Evolutionary conservation across 73 alveolate species (phyloP), one percentile per base, ranked within the genome.

Genomic region (Paramecium primaurelia): DNA sequence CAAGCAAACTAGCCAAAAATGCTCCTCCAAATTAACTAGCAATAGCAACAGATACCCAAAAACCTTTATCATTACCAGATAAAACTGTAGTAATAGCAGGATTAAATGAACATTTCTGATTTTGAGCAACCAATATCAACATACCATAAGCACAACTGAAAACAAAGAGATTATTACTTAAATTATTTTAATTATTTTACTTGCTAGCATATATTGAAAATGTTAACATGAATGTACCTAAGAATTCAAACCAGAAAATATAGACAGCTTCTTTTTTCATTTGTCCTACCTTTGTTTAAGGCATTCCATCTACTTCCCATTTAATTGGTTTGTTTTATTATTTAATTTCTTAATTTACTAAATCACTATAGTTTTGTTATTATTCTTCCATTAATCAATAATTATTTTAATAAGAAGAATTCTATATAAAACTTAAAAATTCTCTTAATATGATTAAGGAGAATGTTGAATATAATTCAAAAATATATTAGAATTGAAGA

Each of bases 21-120:
- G 91, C 91, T 20, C 91, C 91, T 25, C 64, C 91, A 80, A 80
- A 80, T 80, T 80, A 80, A 49, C 77, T 45, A 3, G 54, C 91
- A 11, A 80, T 80, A 20, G 91, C 91, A 32, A 80, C 91, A n/a
- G 91, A 42, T 2, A 80, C 73, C 91, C 91, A 80, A 3, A 45
- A 40, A 0, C 91, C 73, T 26, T 42, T 80, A 47, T 80, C 91
- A 80, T 49, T 49, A 4, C 47, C 91, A 40, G 77, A 34, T 80
- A 80, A 80, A 16, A 49, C 58, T 18, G 91, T 45, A 9, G 91
- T 80, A 8, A 80, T 64, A 20, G 91, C 91, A 44, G 91, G 91
- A 49, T 80, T 80, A 16, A 80, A 80, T 42, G 91, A 8, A 47
- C 91, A 80, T 80, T 80, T 80, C 12, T 80, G 32, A 80, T 80